Evolutionary conservation across 495 filamentous ascomycete genomes (phyloP).

Genomic region (Aspergillus leporis): DNA sequence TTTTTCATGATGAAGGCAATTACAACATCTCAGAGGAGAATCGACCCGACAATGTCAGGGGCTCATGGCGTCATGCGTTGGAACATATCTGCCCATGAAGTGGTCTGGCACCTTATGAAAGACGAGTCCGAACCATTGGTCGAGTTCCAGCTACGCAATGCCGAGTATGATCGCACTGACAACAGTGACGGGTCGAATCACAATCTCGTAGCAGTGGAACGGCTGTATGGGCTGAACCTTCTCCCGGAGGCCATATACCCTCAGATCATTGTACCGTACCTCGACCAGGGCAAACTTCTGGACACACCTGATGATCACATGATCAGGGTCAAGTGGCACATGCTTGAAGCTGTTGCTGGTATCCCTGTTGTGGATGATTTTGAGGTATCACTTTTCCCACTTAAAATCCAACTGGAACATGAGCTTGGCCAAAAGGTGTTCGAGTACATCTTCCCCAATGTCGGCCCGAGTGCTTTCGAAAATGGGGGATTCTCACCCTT

Average conservation of each 20-base stretch:
- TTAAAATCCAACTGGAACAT: conserved; percentile 91
- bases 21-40: conserved; percentile 88
- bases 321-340: conserved; percentile 92
- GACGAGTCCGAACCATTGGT: conserved; percentile 85
- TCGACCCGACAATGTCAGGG: conserved; percentile 62
- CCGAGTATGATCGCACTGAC: conserved; percentile 89
- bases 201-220: conserved; percentile 84
- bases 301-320: conserved; percentile 65
- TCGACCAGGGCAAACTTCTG: conserved; percentile 59
- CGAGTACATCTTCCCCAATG: conserved; percentile 94
- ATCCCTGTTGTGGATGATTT: conserved; percentile 98
- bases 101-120: conserved; percentile 93
- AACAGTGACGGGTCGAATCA: conserved; percentile 95
- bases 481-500: conserved; percentile 76
- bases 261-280: conserved; percentile 88
- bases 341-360: conserved; percentile 96
- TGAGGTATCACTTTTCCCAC: conserved; percentile 88
- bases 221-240: conserved; percentile 82
- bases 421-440: conserved; percentile 94
- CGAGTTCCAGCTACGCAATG: conserved; percentile 87
- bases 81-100: conserved; percentile 86
- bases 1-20: conserved; percentile 99
- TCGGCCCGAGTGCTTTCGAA: conserved; percentile 57
- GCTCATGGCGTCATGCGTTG: conserved; percentile 80
- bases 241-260: conserved; percentile 90